Evolutionary conservation across 306 rosid species (phyloP).

Genomic region (Argentina anserina): DNA sequence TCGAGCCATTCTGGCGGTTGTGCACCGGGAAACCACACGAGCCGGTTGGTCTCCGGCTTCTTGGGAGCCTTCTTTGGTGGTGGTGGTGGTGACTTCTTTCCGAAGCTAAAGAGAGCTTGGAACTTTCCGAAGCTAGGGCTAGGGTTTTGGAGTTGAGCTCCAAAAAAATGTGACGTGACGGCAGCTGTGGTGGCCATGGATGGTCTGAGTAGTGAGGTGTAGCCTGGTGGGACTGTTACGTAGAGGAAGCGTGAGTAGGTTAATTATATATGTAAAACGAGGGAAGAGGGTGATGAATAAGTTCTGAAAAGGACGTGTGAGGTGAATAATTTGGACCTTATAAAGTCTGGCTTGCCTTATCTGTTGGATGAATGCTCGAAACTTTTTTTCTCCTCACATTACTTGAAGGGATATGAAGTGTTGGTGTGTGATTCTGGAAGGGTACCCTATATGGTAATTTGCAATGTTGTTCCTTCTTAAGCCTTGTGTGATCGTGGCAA

Average conservation of each 20-base stretch:
- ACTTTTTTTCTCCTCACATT: background rate
- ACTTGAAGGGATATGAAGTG: constrained; percentile 1
- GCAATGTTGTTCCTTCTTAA: background rate
- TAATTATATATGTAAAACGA: background rate
- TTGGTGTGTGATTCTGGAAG: background rate
- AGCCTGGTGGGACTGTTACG: constrained; percentile 19
- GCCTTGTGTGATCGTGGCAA: background rate
- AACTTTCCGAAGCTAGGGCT: constrained; percentile 27
- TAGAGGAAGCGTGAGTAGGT: constrained; percentile 8
- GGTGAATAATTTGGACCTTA: constrained; percentile 26
- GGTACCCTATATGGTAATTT: background rate
- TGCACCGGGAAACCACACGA: constrained; percentile 60
- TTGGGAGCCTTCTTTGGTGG: constrained; percentile 19
- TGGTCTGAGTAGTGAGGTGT: background rate
- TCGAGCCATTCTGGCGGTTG: constrained; percentile 75
- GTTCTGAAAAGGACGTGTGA: background rate
- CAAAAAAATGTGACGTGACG: constrained; percentile 52
- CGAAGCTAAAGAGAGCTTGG: constrained; percentile 35
- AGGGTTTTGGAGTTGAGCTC: constrained; percentile 31
- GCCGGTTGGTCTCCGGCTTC: constrained; percentile 27
- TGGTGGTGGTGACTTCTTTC: constrained; percentile 28
- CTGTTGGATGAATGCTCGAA: constrained; percentile 1
- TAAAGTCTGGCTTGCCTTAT: constrained; percentile 21
- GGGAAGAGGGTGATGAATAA: background rate
- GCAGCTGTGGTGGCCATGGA: constrained; percentile 47